A percentile compares a stretch with the other conserved stretches of the same genome.
phyloP scores from a whole-genome alignment of 352 stramenopile genomes.

The Globisporangium solare region DNA sequence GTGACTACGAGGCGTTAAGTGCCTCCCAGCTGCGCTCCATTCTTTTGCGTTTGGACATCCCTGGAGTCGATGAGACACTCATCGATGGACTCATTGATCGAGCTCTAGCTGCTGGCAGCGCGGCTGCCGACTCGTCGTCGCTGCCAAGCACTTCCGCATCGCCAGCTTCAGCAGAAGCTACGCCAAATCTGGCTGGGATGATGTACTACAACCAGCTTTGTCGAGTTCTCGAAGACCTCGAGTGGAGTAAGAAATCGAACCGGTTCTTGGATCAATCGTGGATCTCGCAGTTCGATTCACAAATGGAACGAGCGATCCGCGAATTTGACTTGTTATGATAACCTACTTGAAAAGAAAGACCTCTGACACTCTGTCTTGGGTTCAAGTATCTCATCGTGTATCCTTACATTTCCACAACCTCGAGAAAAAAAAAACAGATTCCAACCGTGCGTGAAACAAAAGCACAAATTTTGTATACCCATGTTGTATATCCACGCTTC shows the following conservation, averaged over 20 bases:
- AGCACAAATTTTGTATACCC: slow-evolving; percentile 10
- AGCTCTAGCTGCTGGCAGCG: slow-evolving; percentile 14
- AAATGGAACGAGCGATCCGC: slow-evolving; percentile 63
- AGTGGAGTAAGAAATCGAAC: slow-evolving; percentile 67
- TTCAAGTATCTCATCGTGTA: too few relatives aligned
- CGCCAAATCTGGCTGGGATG: slow-evolving; percentile 5
- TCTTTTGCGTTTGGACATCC: slow-evolving; percentile 39
- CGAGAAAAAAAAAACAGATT: background rate
- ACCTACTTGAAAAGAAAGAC: background rate
- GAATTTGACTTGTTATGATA: slow-evolving; percentile 66
- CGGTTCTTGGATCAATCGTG: slow-evolving; percentile 76
- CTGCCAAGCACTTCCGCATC: background rate
- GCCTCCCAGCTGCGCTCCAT: slow-evolving; percentile 40
- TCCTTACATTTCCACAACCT: too few relatives aligned
- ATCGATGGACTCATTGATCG: slow-evolving; percentile 46
- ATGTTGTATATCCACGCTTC: background rate
- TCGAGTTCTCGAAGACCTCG: slow-evolving; percentile 53
- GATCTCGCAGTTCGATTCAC: slow-evolving; percentile 76
- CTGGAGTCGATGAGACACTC: slow-evolving; percentile 41
- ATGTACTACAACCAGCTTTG: slow-evolving; percentile 46
- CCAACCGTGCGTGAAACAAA: slow-evolving; percentile 1
- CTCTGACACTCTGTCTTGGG: too few relatives aligned
- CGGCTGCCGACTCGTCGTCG: background rate
- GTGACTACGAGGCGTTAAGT: slow-evolving; percentile 34
- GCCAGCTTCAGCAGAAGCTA: slow-evolving; percentile 1